Evolutionary conservation across 306 rosid genomes (phyloP), one percentile per base, ranked within the genome.

Genomic region (Psophocarpus tetragonolobus): DNA sequence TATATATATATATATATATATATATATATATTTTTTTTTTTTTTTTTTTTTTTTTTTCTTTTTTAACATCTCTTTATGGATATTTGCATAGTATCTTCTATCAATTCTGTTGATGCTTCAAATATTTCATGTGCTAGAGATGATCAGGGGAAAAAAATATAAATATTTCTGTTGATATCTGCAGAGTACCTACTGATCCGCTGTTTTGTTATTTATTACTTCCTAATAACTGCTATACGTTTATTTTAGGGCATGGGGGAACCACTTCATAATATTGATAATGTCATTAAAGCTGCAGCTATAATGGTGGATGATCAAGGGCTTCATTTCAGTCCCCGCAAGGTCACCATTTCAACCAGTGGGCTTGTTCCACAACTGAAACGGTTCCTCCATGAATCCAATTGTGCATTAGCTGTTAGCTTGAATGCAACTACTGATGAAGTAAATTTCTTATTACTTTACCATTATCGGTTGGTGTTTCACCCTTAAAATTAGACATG

Each of bases 301-400:
- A 92, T 94, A 76, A 89, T 94, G 98, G 91, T 92, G 84, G 84
- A 94, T 82, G 96, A 85, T 3, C 98, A 92, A 85, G 98, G 98
- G 71, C 96, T 94, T 74, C 87, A 94, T 44, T 94, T 94, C 85
- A 94, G 98, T 79, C 98, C 97, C 47, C 97, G 95, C 80, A 94
- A 89, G 88, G 91, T 94, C 78, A 92, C 98, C 60, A 90, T 94
- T 82, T 94, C 97, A 74, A 94, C 97, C 51, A 94, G 98, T 58
- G 98, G 98, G 71, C 97, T 92, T 79, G 92, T 94, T 71, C 98
- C 98, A 21, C 97, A 94, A 87, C 82, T 94, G 68, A 89, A 53
- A 80, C 97, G 94, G 67, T 94, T 87, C 75, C 97, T 94, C 48
- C 83, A 72, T 13, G 96, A 87, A 68, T 90, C 94, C 29, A 90